Evolutionary conservation across 2,329 filamentous ascomycete species (phyloP), one percentile per base, ranked within the genome.

Genomic region (Hypoxylon sp.): DNA sequence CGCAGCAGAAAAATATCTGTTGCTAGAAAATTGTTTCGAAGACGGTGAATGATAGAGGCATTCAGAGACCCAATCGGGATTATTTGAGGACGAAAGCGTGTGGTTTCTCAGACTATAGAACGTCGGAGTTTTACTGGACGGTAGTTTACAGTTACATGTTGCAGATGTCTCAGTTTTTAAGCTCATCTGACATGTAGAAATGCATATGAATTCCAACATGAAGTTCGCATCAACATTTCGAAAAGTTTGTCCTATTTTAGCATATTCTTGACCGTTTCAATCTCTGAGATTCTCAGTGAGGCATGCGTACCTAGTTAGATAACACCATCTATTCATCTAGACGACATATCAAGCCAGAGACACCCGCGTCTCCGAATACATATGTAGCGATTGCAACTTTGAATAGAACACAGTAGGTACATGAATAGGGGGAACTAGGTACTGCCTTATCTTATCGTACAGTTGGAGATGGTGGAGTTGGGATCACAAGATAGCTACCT

Each of bases 361-460:
- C 4, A 61, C 55, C 26, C 47, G 48, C 57, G 5, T 33, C 35
- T 39, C 42, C 22, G 29, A 22, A 51, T 11, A 5, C 26, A 6
- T 5, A 29, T 29, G 5, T 1, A 56, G 13, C n/a, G 26, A 56
- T 46, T 50, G 60, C 22, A 62, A 10, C 24, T 54, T 14, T 50
- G 24, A 46, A 29, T 37, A 26, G 19, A 42, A 51, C 14, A 31
- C 6, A 26, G 4, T 6, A 5, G 46, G 35, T 42, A 46, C 39
- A 14, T 37, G 26, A 56, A 65, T 55, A 65, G 55, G 54, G 46
- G 50, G 17, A 50, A 19, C 29, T 29, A 26, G 3, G 26, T 26
- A 31, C 19, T 35, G 46, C 6, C 56, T 61, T 68, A 68, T 68
- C 65, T 68, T 64, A 64, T 68, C 65, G 56, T 47, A 29, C 52